Base-by-base conservation (phyloP, 192 early-diverging fungal species). In the Podochytrium sp. region DNA sequence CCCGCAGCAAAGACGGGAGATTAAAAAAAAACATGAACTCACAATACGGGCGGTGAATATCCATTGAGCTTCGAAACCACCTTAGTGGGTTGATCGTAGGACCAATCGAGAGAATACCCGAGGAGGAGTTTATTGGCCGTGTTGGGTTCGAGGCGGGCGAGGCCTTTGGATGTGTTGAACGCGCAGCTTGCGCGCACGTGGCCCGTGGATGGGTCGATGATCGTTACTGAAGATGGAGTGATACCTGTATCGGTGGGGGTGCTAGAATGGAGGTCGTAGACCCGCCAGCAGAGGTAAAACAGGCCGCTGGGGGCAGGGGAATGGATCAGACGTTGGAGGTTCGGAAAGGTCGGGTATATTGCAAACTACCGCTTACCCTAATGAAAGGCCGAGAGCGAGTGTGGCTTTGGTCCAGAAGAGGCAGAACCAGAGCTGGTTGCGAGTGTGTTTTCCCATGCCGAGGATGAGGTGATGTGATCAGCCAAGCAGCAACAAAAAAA, bases 61-160 rank as follows among this genome's bases (percentile, higher is more conserved):
- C 49, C 58, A n/a, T 38, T 37, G 27, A 79, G 18, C 37, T 59
- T 70, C 12, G 2, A 3, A 5, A 12, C 41, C 32, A 79, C 16
- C 20, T 68, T 33, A 2, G 29, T 3, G 12, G 78, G 78, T 10
- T 30, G 29, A n/a, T 53, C 52, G 35, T 49, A 38, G 42, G 10
- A 25, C 78, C 78, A 79, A 53, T 79, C 58, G 30, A 78, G 59
- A 16, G 74, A 66, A 60, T 73, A 79, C 33, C 78, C 78, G 23
- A 30, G 6, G 39, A 79, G 0, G n/a, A 78, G 5, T n/a, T 33
- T 53, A n/a, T 25, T 38, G 16, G 10, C 32, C 20, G 39, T 55
- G 6, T 30, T 27, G 3, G 66, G 64, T 42, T 78, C 77, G 23
- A 78, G 40, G 3, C 72, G 40, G 16, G 77, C 77, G 37, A 65